phyloP scores from a whole-genome alignment of 176 grass and related monocot genomes.

The Ananas comosus region DNA sequence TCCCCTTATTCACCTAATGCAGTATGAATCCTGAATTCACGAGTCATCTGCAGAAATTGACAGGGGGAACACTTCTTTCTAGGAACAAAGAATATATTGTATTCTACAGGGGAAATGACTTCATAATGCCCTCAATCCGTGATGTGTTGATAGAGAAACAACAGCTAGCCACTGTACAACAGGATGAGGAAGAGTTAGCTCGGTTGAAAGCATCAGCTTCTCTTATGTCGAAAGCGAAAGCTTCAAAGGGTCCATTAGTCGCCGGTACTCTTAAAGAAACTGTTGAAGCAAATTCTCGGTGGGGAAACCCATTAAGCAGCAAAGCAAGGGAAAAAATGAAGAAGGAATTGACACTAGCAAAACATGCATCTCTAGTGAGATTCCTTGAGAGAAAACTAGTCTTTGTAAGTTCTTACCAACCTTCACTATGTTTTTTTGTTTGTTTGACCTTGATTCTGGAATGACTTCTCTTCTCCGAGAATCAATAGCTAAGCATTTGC shows the following conservation, averaged over 20 bases:
- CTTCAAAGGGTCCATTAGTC: slow-evolving; percentile 41
- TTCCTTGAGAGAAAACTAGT: slow-evolving; percentile 69
- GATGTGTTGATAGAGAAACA: slow-evolving; percentile 58
- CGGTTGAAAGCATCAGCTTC: slow-evolving; percentile 54
- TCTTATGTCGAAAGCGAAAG: slow-evolving; percentile 23
- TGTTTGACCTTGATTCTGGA: too few relatives aligned
- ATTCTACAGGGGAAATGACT: slow-evolving; percentile 96
- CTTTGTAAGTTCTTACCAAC: slow-evolving; percentile 42
- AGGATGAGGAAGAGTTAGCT: slow-evolving; percentile 76
- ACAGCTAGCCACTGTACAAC: slow-evolving; percentile 39
- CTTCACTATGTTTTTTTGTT: background rate
- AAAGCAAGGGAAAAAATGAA: slow-evolving; percentile 56
- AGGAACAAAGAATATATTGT: slow-evolving; percentile 93
- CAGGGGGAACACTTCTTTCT: slow-evolving; percentile 85
- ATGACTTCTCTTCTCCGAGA: too few relatives aligned
- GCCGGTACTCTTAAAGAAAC: slow-evolving; percentile 88
- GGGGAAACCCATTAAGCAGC: slow-evolving; percentile 42
- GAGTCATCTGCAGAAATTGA: slow-evolving; percentile 73
- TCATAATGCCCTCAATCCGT: slow-evolving; percentile 59
- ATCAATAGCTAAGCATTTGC: too few relatives aligned
- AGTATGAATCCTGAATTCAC: slow-evolving; percentile 25
- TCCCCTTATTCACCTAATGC: slow-evolving; percentile 7
- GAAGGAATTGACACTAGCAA: slow-evolving; percentile 47
- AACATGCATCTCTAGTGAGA: slow-evolving; percentile 66
- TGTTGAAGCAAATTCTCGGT: slow-evolving; percentile 60